Evolutionary conservation across 306 rosid species (phyloP).

Genomic region (Pyrus bretschneideri): DNA sequence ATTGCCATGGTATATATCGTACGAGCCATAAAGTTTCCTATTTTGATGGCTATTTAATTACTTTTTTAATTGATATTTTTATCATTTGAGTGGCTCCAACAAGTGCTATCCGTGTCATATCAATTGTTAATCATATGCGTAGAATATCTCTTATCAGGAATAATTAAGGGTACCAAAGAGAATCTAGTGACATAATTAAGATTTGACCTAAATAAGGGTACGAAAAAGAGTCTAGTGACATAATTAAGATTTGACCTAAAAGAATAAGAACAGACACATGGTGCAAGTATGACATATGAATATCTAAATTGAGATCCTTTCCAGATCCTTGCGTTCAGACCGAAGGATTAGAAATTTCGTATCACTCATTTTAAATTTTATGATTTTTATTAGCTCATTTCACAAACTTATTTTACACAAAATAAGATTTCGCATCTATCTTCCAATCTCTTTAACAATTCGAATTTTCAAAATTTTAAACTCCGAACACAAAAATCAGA

Average conservation of each 20-base stretch:
- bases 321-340: too few relatives aligned
- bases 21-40: not conserved
- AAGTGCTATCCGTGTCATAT: not conserved
- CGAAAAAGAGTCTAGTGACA: not conserved
- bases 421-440: accelerated
- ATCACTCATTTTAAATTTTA: too few relatives aligned
- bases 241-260: not conserved
- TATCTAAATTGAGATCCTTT: too few relatives aligned
- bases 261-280: not conserved
- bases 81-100: not conserved
- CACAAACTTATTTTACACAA: accelerated
- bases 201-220: not conserved
- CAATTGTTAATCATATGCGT: not conserved
- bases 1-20: not conserved
- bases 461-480: too few relatives aligned
- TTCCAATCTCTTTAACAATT: too few relatives aligned
- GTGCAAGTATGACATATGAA: not conserved
- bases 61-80: not conserved
- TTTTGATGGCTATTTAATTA: not conserved
- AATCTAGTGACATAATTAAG: not conserved
- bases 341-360: accelerated
- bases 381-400: too few relatives aligned
- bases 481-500: too few relatives aligned
- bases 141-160: not conserved
- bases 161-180: not conserved